Conservation (phyloP, 441 rosid genomes). For the Melastoma candidum region DNA sequence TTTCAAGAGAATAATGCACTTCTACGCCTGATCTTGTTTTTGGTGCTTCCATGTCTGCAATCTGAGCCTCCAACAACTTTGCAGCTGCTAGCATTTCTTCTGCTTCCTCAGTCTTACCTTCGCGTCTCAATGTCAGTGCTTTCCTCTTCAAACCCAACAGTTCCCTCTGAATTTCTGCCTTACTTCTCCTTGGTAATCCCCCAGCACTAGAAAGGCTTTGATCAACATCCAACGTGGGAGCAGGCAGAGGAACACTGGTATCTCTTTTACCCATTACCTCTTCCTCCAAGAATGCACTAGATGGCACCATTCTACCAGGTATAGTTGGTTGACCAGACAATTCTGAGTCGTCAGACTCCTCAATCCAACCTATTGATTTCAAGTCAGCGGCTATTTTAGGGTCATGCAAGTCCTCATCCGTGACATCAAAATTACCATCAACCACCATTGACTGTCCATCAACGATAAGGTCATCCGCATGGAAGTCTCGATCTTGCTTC, state of each 20-base stretch:
- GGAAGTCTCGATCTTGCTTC: constrained; percentile 29
- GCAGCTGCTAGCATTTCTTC: constrained; percentile 57
- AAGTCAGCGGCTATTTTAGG: constrained; percentile 70
- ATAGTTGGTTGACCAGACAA: constrained; percentile 15
- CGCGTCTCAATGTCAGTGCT: constrained; percentile 67
- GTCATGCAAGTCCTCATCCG: constrained; percentile 77
- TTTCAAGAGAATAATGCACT: constrained; percentile 15
- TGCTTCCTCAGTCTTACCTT: constrained; percentile 72
- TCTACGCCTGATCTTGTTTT: constrained; percentile 28
- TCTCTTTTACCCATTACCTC: constrained; percentile 56
- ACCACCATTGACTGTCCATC: constrained; percentile 39
- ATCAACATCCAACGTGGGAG: constrained; percentile 14
- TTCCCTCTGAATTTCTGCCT: constrained; percentile 77
- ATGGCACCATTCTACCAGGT: constrained; percentile 32
- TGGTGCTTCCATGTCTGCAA: constrained; percentile 46
- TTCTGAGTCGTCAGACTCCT: constrained; percentile 30
- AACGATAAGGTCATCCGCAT: constrained; percentile 36
- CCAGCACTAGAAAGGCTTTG: constrained; percentile 16
- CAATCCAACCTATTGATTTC: constrained; percentile 71
- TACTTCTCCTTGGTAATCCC: constrained; percentile 42
- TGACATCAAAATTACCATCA: constrained; percentile 63
- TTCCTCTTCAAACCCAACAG: constrained; percentile 75
- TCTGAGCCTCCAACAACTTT: constrained; percentile 52
- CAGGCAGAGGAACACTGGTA: constrained; percentile 32
- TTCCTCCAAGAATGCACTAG: constrained; percentile 42